A percentile compares a stretch with the other conserved stretches of the same genome.
These are phyloP conservation scores for Kodamaea fungicola DNA, from an alignment of 1,139 yeast genomes.

Conservation along the genomic window DNA sequence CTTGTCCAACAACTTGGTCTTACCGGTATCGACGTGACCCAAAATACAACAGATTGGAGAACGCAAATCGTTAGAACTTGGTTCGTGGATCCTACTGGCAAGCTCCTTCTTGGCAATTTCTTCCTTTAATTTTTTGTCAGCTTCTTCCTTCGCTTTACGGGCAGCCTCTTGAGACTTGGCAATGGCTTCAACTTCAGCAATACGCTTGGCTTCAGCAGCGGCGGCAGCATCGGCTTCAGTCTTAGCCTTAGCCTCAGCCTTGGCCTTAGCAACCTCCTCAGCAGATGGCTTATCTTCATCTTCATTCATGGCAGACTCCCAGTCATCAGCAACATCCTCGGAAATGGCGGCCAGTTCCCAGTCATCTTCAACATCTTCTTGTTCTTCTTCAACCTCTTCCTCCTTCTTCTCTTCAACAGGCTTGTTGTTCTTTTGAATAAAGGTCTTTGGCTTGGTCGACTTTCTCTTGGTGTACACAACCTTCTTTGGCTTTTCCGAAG, in stretches of 20 bases:
- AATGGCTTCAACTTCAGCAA: conserved; percentile 19
- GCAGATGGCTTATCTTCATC: conserved; percentile 7
- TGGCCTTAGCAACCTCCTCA: conserved; percentile 14
- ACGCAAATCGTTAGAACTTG: conserved; percentile 59
- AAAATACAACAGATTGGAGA: conserved; percentile 98
- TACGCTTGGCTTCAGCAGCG: conserved; percentile 12
- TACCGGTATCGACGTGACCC: conserved; percentile 99
- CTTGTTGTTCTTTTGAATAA: conserved; percentile 22
- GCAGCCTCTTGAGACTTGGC: conserved; percentile 20
- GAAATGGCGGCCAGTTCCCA: conserved; percentile 54
- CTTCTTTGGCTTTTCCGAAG: conserved; percentile 57
- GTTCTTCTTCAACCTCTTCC: conserved; percentile 35
- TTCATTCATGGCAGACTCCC: conserved; percentile 41
- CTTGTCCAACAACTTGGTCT: conserved; percentile 92
- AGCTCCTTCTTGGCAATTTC: conserved; percentile 27
- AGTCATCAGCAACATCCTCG: conserved; percentile 48
- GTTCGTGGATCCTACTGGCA: conserved; percentile 14
- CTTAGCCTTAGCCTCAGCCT: conserved; percentile 10
- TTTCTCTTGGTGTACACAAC: conserved; percentile 77
- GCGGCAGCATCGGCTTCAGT: conserved; percentile 14
- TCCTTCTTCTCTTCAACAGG: conserved; percentile 16
- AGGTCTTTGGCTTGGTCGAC: conserved; percentile 41
- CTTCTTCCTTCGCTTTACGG: conserved; percentile 18
- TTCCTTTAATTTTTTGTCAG: conserved; percentile 24
- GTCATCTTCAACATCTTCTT: conserved; percentile 64